Evolutionary conservation across 371 early-diverging fungal species (phyloP).

Genomic region (Rhizomucor miehei): DNA sequence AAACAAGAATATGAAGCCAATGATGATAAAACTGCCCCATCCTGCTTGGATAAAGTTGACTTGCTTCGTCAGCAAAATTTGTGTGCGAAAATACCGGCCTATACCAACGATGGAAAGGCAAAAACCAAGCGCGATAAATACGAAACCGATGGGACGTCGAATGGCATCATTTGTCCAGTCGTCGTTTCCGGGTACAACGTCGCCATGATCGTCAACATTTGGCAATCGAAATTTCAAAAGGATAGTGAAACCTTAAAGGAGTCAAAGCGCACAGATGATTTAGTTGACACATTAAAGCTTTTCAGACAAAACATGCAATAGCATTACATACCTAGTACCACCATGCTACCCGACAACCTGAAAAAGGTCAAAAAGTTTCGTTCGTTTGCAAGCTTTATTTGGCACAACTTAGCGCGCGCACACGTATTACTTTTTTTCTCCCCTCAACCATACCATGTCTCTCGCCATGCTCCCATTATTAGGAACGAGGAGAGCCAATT

Average conservation of each 20-base stretch:
- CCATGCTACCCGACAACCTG: slow-evolving; percentile 34
- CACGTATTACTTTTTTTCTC: too few relatives aligned
- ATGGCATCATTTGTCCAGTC: slow-evolving; percentile 8
- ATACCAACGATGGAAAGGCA: slow-evolving; percentile 24
- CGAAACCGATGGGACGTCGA: slow-evolving; percentile 25
- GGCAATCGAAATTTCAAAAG: slow-evolving; percentile 38
- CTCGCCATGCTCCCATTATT: slow-evolving; percentile 13
- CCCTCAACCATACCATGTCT: slow-evolving; percentile 9
- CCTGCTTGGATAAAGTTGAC: slow-evolving; percentile 34
- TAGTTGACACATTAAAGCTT: too few relatives aligned
- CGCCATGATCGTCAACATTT: slow-evolving; percentile 1
- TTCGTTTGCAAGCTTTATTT: slow-evolving; percentile 39
- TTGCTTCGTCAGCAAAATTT: slow-evolving; percentile 22
- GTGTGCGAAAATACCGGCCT: slow-evolving; percentile 42
- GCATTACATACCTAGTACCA: slow-evolving; percentile 32
- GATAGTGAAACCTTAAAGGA: slow-evolving; percentile 30
- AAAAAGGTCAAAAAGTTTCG: slow-evolving; percentile 45
- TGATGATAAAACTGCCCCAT: slow-evolving; percentile 31
- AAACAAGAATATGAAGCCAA: slow-evolving; percentile 24
- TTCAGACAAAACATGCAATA: too few relatives aligned
- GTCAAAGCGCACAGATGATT: background rate
- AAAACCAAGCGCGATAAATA: slow-evolving; percentile 36
- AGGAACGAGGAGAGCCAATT: slow-evolving; percentile 10
- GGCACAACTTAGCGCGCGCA: too few relatives aligned
- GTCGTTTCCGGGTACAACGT: background rate